Evolutionary conservation across 352 stramenopile species (phyloP), one percentile per base, ranked within the genome.

Genomic region (Globisporangium takayamanum): DNA sequence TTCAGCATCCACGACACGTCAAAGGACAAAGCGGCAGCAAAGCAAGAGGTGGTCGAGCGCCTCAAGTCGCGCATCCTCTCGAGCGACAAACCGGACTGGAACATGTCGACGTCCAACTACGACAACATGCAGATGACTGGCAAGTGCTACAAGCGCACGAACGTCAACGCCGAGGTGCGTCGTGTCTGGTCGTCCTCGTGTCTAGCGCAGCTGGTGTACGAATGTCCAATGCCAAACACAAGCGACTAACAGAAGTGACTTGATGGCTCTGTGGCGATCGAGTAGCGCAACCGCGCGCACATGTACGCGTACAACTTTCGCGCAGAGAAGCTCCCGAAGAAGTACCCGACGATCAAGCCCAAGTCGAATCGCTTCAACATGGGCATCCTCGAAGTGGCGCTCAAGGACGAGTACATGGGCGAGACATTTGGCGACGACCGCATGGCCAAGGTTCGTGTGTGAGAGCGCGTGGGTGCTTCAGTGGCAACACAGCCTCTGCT

Each of bases 221-320:
- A 5, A 5, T 30, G 28, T 2, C 28, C 28, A 30, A 30, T 30
- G 28, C 28, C 28, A 30, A 30, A 7, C 7, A 1, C 33, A 11
- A 39, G 33, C 33, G 33, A 12, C 33, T 39, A 39, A 39, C 33
- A 12, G 6, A 39, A 11, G 33, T 11, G 10, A 1, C 33, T 12
- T 11, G 16, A 28, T 37, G n/a, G 12, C 16, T 14, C 16, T 39
- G 10, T 11, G 18, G 49, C 16, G 33, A 5, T 48, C 11, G 7
- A 11, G 45, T 53, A 93, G 83, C 64, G 82, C 53, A 90, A 88
- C 59, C 83, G 79, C 28, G 67, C 67, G 20, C 76, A 88, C 66
- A 89, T 95, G 80, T 94, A 89, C 57, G 65, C 69, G 51, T 93
- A 95, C 79, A 94, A 93, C 63, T 90, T 81, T 44, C 80, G 86